Base-by-base conservation (phyloP, 2,329 filamentous ascomycete species). In the Neoascochyta sp. region DNA sequence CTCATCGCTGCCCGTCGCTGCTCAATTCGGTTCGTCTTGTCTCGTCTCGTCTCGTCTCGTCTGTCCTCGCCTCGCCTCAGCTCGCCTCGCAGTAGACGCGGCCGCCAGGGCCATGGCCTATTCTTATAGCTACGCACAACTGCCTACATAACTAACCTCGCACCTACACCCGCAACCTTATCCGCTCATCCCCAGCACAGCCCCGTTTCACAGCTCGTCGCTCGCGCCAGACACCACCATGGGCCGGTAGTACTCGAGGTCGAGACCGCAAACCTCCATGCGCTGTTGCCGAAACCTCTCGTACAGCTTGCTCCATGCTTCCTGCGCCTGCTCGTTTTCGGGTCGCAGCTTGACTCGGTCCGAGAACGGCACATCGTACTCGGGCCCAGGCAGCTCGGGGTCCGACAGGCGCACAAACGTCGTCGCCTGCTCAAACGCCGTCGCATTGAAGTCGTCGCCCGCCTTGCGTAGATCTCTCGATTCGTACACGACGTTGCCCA, bases 251-350 rank as follows among this genome's bases (percentile, higher is more conserved):
- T 46, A 50, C 52, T 73, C 69, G 42, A 75, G 51, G 42, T 73
- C 71, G 37, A 75, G 52, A 27, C 70, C 71, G 49, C 71, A 75
- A 27, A 73, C 64, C 34, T 73, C 69, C 64, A 70, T 70, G 32
- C 71, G 60, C 43, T 61, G 62, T 41, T 70, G 65, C 25, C 69
- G 65, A 47, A 71, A 75, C 18, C 57, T 50, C 20, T 68, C 67
- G 41, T 74, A 74, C 34, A 73, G 47, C 29, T 56, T 64, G 41
- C 68, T 69, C 70, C 71, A 74, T 16, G 64, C 60, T 50, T 64
- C 65, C 34, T 69, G 60, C 7, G 68, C 67, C 33, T 70, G 63
- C 24, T 62, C 62, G 30, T 69, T 65, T 40, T 55, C 49, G n/a
- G 70, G 70, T 28, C 67, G 51, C 16, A 69, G 55, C 18, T 50